Evolutionary conservation across 805 yeast genomes (phyloP).

Genomic region (Myxozyma neotropica): DNA sequence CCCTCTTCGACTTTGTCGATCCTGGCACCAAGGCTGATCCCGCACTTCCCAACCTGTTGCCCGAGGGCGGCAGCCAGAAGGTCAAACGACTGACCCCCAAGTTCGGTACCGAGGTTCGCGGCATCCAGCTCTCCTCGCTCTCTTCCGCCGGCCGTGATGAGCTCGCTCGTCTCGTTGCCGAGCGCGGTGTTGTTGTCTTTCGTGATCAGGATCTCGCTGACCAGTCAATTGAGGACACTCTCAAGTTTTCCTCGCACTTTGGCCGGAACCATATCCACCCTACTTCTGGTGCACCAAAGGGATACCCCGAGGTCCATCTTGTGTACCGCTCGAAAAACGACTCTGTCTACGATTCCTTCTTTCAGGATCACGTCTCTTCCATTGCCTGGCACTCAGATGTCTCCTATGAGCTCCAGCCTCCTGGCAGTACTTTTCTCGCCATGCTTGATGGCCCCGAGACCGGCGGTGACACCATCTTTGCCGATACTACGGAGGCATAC

Average conservation of each 20-base stretch:
- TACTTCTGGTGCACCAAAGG: conserved; percentile 68
- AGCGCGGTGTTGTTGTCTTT: conserved; percentile 72
- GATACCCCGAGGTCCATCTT: conserved; percentile 61
- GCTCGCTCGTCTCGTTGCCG: conserved; percentile 67
- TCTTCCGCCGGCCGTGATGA: conserved; percentile 63
- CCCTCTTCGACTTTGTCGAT: conserved; percentile 60
- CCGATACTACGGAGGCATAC: conserved; percentile 72
- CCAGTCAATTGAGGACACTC: conserved; percentile 38
- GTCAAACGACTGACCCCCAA: conserved; percentile 59
- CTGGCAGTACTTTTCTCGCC: conserved; percentile 68
- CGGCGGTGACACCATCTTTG: conserved; percentile 80
- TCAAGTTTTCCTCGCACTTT: conserved; percentile 61
- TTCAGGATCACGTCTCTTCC: conserved; percentile 38
- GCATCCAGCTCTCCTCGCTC: conserved; percentile 62
- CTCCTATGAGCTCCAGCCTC: conserved; percentile 72
- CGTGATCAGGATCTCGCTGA: conserved; percentile 69
- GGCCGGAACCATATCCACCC: conserved; percentile 77
- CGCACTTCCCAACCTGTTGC: conserved; percentile 53
- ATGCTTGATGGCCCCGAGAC: conserved; percentile 61
- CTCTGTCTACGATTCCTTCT: conserved; percentile 37
- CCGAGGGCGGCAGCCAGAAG: conserved; percentile 39
- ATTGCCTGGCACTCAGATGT: conserved; percentile 71
- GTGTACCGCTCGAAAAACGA: conserved; percentile 54
- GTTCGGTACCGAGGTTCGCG: conserved; percentile 66
- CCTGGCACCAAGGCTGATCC: conserved; percentile 72